Evolutionary conservation across 257 asterid genomes (phyloP).

Genomic region (Solanum etuberosum): DNA sequence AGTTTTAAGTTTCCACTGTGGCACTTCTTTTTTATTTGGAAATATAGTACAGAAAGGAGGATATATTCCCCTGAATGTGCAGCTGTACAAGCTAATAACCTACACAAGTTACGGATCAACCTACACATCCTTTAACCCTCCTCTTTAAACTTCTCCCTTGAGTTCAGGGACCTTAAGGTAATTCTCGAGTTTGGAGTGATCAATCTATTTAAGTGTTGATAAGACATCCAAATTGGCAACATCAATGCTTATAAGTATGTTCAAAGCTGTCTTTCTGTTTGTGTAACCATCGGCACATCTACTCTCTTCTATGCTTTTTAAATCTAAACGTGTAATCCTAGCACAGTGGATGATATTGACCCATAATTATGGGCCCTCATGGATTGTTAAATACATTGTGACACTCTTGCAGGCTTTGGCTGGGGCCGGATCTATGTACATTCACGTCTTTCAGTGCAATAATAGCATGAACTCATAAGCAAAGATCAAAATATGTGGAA

Average conservation of each 20-base stretch:
- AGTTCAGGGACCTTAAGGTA: background rate
- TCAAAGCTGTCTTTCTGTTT: background rate
- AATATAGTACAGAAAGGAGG: background rate
- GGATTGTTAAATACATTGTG: background rate
- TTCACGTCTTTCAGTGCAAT: background rate
- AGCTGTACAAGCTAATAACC: background rate
- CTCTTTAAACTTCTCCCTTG: background rate
- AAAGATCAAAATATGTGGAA: background rate
- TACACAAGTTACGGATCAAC: background rate
- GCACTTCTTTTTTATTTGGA: background rate
- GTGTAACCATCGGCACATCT: background rate
- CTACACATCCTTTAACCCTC: background rate
- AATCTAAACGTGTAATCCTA: background rate
- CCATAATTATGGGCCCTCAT: background rate
- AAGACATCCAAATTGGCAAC: background rate
- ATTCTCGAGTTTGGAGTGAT: background rate
- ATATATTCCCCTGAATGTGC: background rate
- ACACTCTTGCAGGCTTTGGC: background rate
- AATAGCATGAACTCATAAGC: background rate
- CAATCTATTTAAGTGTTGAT: background rate
- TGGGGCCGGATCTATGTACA: background rate
- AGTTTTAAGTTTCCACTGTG: background rate
- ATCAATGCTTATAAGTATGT: background rate
- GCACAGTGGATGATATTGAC: background rate
- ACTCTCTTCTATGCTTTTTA: background rate